Evolutionary conservation across 1,139 yeast genomes (phyloP), one percentile per base, ranked within the genome.

Genomic region (Maudiozyma humilis): DNA sequence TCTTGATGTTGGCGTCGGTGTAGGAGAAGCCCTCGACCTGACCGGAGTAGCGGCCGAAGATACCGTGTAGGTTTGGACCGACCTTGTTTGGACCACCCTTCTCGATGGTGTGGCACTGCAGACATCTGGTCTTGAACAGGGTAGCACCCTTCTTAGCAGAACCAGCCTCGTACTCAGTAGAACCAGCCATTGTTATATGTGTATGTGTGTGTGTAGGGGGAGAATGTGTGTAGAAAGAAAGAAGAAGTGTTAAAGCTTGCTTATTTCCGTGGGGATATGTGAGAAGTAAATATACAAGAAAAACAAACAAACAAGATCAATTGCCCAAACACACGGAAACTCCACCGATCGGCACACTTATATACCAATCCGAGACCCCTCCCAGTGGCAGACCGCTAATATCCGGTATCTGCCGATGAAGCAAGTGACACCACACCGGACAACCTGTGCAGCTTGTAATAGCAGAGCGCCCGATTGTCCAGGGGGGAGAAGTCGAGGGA

Each of bases 91-190:
- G 89, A 55, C 95, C 98, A 67, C 96, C 96, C 52, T 73, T 75
- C 72, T 91, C 97, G 59, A 82, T 82, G 64, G 98, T 91, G 82
- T 91, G 98, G 73, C 98, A 91, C 77, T 91, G 98, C 62, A 88
- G 78, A 75, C 98, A 91, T 82, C 98, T 86, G 57, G 97, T 91
- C 78, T 91, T 91, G 83, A 91, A 91, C 59, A 91, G 79, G 67
- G 86, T 87, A 58, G 97, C 97, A 78, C 98, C 98, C 76, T 91
- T 91, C 79, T 88, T 86, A 67, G 85, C 94, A 66, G 81, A 32
- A 36, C 48, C 48, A 32, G 43, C 34, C 38, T 42, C 30, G 32
- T 12, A 42, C 31, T 38, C 38, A 17, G 44, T 13, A 12, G 31
- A 78, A 69, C 95, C 95, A 62, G 60, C 50, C 16, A 42, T 53